Evolutionary conservation across 495 filamentous ascomycete species (phyloP).

Genomic region (Rusavskia elegans): DNA sequence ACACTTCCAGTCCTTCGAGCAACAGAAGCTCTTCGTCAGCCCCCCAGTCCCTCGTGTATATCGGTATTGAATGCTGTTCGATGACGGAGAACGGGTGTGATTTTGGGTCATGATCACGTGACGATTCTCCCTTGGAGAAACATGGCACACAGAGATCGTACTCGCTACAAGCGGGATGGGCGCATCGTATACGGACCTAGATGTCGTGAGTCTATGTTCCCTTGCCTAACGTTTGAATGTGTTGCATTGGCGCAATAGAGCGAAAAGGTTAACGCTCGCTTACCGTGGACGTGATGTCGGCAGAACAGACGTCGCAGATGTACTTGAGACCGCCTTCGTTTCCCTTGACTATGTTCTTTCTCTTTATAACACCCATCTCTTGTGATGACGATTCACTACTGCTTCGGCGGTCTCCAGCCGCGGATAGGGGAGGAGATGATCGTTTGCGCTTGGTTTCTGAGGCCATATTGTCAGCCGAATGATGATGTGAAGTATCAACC

Average conservation of each 20-base stretch:
- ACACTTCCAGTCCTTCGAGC: slow-evolving; percentile 92
- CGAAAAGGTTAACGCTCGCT: slow-evolving; percentile 14
- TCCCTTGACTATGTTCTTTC: slow-evolving; percentile 78
- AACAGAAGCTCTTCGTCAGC: slow-evolving; percentile 90
- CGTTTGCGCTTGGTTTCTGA: not conserved
- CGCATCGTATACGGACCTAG: slow-evolving; percentile 89
- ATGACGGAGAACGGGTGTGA: slow-evolving; percentile 86
- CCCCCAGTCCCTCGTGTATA: slow-evolving; percentile 90
- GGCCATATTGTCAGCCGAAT: not conserved
- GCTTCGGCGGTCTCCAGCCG: not conserved
- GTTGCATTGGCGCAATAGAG: not conserved
- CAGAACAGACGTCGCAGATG: slow-evolving; percentile 88
- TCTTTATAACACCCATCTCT: slow-evolving; percentile 85
- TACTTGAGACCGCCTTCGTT: slow-evolving; percentile 89
- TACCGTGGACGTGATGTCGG: slow-evolving; percentile 91
- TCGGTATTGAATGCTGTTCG: slow-evolving; percentile 94
- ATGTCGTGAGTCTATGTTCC: not conserved
- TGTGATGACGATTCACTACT: not conserved
- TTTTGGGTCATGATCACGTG: slow-evolving; percentile 66
- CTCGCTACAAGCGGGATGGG: slow-evolving; percentile 65
- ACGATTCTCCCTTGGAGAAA: slow-evolving; percentile 63
- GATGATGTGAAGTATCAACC: not conserved
- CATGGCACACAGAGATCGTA: slow-evolving; percentile 96
- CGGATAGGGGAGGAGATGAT: not conserved
- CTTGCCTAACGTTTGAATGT: not conserved